These are phyloP conservation scores for Fusarium sp. DNA, from an alignment of 2,329 filamentous ascomycete genomes.

Conservation along the genomic window DNA sequence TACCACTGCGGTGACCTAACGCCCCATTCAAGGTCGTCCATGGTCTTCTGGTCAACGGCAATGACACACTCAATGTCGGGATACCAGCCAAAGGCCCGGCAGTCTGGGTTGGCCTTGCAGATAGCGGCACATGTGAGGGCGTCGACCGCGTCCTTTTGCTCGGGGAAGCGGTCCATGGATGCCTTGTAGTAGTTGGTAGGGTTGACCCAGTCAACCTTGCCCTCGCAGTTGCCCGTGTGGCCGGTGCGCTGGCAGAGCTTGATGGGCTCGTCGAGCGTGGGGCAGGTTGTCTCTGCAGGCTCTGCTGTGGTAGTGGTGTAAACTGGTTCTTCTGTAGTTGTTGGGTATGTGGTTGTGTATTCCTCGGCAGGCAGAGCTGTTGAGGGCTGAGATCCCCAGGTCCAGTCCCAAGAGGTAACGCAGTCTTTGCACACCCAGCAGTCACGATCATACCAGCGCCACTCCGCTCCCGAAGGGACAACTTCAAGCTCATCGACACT, in stretches of 20 bases:
- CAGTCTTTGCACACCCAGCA: slow-evolving; percentile 6
- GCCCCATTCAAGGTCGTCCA: not conserved
- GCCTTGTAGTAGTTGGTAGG: not conserved
- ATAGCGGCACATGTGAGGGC: not conserved
- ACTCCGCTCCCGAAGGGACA: not conserved
- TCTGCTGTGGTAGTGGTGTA: not conserved
- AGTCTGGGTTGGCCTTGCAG: not conserved
- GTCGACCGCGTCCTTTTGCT: not conserved
- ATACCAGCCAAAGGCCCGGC: not conserved
- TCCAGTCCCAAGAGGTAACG: slow-evolving; percentile 2
- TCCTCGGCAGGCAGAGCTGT: not conserved
- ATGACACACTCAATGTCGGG: not conserved
- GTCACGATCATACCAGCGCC: not conserved
- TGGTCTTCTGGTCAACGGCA: not conserved
- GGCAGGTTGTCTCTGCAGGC: not conserved
- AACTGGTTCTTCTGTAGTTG: not conserved
- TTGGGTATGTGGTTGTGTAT: not conserved
- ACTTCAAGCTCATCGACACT: not conserved
- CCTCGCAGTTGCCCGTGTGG: not conserved
- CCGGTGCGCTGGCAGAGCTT: not conserved
- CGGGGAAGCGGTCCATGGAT: not conserved
- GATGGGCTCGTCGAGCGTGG: not conserved
- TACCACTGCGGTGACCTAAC: not conserved
- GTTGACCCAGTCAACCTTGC: not conserved
- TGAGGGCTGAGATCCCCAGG: not conserved